Base-by-base conservation (phyloP, 306 rosid genomes). In the Geum urbanum region DNA sequence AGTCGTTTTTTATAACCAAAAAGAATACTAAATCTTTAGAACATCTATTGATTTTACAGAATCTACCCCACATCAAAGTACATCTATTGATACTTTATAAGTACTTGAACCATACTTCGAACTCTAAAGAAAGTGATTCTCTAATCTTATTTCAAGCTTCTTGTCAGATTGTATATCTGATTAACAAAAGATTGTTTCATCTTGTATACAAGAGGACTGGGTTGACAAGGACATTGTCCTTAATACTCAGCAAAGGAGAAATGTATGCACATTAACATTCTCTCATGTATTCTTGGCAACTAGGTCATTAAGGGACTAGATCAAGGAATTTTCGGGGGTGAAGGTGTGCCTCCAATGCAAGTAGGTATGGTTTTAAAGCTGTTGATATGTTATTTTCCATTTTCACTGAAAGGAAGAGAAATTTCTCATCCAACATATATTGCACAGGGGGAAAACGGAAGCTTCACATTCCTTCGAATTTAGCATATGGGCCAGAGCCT, bases 401-500 rank as follows among this genome's bases (percentile, higher is more conserved):
- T 73, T 45, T 39, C 71, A 64, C 50, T 27, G 41, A 75, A 16
- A 3, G 15, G 19, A 44, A 70, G 22, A 43, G 1, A 10, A 43
- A 15, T 11, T 53, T 18, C 3, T 45, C 59, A 67, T 52, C 74
- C 41, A 64, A 37, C 51, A 67, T 12, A 59, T 78, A 75, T 75
- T 72, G 32, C 19, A 16, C 79, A 91, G 99, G 99, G 52, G 97
- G 99, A 52, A 87, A 89, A 82, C 90, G 92, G 71, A 87, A 91
- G 73, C 89, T 95, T 65, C 71, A 27, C 68, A 89, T 95, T 82
- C 97, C 99, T 72, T 92, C 99, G 15, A 65, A 78, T 41, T 91
- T 94, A 71, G 97, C 96, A 22, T 94, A 94, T 80, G 99, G 99
- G 32, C 97, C 99, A 64, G 99, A 95, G 83, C 99, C 99, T 66